These are phyloP conservation scores for Thermoascus crustaceus DNA, from an alignment of 2,329 filamentous ascomycete species.

Conservation along the genomic window DNA sequence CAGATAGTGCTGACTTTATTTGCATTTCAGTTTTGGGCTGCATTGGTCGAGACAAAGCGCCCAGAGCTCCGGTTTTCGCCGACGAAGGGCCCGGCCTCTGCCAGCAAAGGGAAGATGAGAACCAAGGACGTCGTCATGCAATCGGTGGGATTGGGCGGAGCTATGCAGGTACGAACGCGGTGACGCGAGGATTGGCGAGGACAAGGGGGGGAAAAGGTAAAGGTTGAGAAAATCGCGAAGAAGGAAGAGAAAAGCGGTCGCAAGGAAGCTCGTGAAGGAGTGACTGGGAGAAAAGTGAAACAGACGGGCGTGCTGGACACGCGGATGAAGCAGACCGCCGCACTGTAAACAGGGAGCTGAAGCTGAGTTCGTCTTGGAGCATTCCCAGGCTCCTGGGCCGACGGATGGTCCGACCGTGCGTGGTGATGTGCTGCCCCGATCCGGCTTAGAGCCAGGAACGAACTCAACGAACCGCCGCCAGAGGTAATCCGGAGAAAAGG, in stretches of 20 bases:
- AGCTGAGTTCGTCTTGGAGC: neutral
- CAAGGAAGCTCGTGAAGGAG: conserved; percentile 6
- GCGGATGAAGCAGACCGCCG: neutral
- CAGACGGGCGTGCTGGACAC: neutral
- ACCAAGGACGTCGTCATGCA: neutral
- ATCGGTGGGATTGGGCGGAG: neutral
- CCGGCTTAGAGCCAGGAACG: neutral
- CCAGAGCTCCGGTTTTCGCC: neutral
- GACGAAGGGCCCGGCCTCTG: neutral
- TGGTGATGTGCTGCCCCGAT: neutral
- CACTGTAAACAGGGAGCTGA: conserved; percentile 1
- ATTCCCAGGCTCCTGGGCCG: conserved; percentile 2
- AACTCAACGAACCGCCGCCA: neutral
- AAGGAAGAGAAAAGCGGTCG: neutral
- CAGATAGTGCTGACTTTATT: conserved; percentile 14
- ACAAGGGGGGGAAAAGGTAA: neutral
- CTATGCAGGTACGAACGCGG: too few species aligned
- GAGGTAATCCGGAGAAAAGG: conserved; percentile 7
- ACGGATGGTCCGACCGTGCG: neutral
- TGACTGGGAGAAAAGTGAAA: conserved; percentile 7
- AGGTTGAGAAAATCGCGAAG: neutral
- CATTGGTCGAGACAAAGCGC: conserved; percentile 16
- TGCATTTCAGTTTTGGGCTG: conserved; percentile 20
- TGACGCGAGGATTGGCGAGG: too few species aligned
- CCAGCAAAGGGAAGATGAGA: neutral